Conservation (phyloP, 768 basidiomycete species). For the Candolleomyces eurysporus region DNA sequence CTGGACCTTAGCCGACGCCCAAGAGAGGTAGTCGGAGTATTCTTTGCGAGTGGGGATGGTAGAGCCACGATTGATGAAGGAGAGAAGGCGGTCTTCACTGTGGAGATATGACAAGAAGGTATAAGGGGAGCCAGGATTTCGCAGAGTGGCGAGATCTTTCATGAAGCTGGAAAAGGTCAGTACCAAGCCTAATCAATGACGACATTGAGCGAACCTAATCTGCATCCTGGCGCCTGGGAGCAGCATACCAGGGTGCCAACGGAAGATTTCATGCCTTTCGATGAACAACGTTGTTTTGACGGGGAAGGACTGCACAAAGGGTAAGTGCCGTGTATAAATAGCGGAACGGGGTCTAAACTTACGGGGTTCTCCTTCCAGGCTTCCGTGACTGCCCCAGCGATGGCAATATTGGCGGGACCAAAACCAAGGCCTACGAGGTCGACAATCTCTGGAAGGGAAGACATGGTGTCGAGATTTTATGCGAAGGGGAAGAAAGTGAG, state of each 20-base stretch:
- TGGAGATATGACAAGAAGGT: conserved; percentile 55
- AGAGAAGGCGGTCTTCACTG: conserved; percentile 43
- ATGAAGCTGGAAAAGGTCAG: conserved; percentile 35
- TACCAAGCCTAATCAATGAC: neutral
- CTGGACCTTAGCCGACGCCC: conserved; percentile 47
- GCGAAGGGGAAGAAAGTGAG: neutral
- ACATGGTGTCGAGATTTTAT: conserved; percentile 1
- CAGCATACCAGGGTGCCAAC: conserved; percentile 58
- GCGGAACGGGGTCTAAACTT: neutral
- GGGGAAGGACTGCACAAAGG: conserved; percentile 3
- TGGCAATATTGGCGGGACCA: conserved; percentile 52
- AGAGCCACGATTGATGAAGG: conserved; percentile 54
- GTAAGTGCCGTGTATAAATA: neutral
- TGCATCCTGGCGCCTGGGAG: conserved; percentile 52
- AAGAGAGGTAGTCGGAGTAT: conserved; percentile 52
- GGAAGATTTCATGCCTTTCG: conserved; percentile 45
- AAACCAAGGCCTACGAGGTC: conserved; percentile 53
- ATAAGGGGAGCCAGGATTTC: conserved; percentile 48
- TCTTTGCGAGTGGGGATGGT: conserved; percentile 52
- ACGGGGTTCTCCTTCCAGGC: conserved; percentile 25
- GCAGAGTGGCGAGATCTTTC: conserved; percentile 53
- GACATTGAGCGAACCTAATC: conserved; percentile 36
- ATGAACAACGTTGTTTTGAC: conserved; percentile 41
- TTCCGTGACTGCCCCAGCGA: conserved; percentile 50
- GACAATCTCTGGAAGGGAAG: conserved; percentile 24